Percentiles rank a stretch among this genome's conserved stretches.
Evolutionary conservation across 345 rosid genomes (phyloP).

Genomic region (Pistacia atlantica): DNA sequence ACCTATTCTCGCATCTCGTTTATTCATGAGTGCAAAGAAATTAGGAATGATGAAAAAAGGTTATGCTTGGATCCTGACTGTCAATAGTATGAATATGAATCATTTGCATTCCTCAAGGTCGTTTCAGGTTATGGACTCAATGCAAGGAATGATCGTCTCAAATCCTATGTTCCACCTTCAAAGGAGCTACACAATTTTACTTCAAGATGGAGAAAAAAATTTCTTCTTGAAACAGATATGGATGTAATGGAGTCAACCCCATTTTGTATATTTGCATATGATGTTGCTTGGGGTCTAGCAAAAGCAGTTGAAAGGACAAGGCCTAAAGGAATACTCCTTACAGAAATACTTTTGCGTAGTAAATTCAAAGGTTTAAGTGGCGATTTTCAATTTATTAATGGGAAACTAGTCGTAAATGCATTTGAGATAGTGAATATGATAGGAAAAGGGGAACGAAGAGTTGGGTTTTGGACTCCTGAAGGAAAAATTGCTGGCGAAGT

Average conservation of each 20-base stretch:
- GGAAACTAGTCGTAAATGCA: not conserved
- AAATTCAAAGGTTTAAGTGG: slow-evolving; percentile 39
- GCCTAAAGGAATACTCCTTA: too few species aligned
- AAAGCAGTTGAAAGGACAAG: slow-evolving; percentile 22
- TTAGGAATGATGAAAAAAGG: slow-evolving; percentile 37
- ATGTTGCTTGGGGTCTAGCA: slow-evolving; percentile 30
- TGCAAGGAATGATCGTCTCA: slow-evolving; percentile 49
- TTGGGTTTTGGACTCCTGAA: slow-evolving; percentile 35
- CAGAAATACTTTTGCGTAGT: too few species aligned
- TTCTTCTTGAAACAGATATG: not conserved
- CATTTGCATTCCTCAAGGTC: not conserved
- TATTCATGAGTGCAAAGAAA: slow-evolving; percentile 23
- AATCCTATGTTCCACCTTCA: slow-evolving; percentile 31
- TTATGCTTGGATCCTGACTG: slow-evolving; percentile 44
- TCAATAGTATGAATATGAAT: slow-evolving; percentile 8
- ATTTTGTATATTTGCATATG: slow-evolving; percentile 36
- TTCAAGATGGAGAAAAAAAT: slow-evolving; percentile 26
- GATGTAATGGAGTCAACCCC: slow-evolving; percentile 17
- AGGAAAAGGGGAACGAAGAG: slow-evolving; percentile 25
- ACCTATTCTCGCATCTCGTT: slow-evolving; percentile 20
- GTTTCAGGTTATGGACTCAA: slow-evolving; percentile 9
- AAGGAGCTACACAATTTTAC: slow-evolving; percentile 36
- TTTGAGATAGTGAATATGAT: slow-evolving; percentile 43
- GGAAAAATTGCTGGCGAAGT: slow-evolving; percentile 21
- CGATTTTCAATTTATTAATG: slow-evolving; percentile 22